Conservation (phyloP, 768 basidiomycete species). For the Russula sp. region DNA sequence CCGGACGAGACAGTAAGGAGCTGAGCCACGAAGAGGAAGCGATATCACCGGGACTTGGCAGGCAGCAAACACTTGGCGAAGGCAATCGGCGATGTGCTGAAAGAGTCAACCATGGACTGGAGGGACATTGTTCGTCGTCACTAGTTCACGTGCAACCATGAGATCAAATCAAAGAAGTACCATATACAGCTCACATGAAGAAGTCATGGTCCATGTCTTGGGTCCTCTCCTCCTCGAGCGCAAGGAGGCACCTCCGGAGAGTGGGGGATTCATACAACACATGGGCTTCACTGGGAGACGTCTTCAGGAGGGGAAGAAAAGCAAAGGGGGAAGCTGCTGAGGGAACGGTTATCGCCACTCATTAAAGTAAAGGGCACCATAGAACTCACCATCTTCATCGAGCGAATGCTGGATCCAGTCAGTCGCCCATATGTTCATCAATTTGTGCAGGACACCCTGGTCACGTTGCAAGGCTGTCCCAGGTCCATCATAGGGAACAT, state of each 20-base stretch:
- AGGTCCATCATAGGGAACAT: conserved; percentile 53
- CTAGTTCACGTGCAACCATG: neutral
- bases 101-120: conserved; percentile 33
- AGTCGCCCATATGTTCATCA: conserved; percentile 88
- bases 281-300: conserved; percentile 59
- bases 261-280: conserved; percentile 51
- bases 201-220: conserved; percentile 37
- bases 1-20: conserved; percentile 77
- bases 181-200: conserved; percentile 35
- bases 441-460: conserved; percentile 48
- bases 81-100: conserved; percentile 25
- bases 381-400: conserved; percentile 49
- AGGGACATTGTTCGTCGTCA: conserved; percentile 11
- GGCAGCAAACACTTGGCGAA: conserved; percentile 29
- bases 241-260: conserved; percentile 47
- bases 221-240: conserved; percentile 38
- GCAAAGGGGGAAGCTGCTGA: conserved; percentile 56
- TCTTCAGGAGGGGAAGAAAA: conserved; percentile 65
- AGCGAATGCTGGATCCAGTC: conserved; percentile 73
- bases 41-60: conserved; percentile 57
- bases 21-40: conserved; percentile 51
- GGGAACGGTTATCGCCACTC: conserved; percentile 8
- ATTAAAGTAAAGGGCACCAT: conserved; percentile 5
- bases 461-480: conserved; percentile 37
- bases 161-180: neutral